Conservation (phyloP, 83 land plant genomes). For the Picea abies region DNA sequence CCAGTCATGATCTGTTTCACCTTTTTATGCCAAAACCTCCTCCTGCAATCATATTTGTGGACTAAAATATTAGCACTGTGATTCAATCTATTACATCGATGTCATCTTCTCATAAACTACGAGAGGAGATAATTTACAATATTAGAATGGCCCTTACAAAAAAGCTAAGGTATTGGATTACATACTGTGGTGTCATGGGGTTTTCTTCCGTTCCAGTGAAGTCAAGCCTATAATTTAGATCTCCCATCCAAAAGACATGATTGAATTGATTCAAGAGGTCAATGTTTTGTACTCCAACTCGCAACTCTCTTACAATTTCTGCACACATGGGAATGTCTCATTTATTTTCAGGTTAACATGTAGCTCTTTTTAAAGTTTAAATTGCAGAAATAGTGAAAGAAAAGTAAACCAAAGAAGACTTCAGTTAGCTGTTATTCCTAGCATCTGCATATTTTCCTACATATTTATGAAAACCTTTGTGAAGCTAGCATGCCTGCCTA, state of each 20-base stretch:
- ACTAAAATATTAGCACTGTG: not conserved
- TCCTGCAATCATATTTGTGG: not conserved
- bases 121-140: not conserved
- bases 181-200: conserved; percentile 15
- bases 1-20: conserved; percentile 6
- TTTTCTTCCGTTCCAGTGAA: conserved; percentile 24
- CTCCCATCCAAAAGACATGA: conserved; percentile 63
- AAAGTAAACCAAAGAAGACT: not conserved
- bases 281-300: conserved; percentile 20
- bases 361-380: not conserved
- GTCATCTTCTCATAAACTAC: not conserved
- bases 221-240: conserved; percentile 55
- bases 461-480: not conserved
- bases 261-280: conserved; percentile 45
- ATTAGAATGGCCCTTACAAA: not conserved
- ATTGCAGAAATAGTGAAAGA: not conserved
- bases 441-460: not conserved
- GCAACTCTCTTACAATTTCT: conserved; percentile 34
- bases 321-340: not conserved
- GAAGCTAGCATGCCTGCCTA: not conserved
- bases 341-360: conserved; percentile 6
- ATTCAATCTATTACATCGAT: not conserved
- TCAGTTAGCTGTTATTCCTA: not conserved
- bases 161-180: not conserved
- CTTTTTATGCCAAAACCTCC: conserved; percentile 5